A percentile compares a stretch with the other conserved stretches of the same genome.
These are phyloP conservation scores for Mortierella sp. DNA, from an alignment of 371 early-diverging fungal genomes.

Conservation along the genomic window DNA sequence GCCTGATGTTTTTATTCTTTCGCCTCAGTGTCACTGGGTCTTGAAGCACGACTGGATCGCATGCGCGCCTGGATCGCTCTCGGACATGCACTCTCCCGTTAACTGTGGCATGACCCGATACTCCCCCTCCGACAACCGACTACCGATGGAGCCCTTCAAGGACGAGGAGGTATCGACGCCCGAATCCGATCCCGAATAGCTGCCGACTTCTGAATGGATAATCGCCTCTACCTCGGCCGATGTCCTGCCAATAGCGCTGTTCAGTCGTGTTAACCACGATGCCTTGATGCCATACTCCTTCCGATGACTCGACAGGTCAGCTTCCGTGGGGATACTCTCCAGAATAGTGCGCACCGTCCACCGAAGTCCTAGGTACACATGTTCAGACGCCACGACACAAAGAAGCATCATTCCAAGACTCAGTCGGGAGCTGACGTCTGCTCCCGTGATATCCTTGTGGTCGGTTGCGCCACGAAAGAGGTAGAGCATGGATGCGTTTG, in stretches of 20 bases:
- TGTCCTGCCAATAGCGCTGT: slow-evolving; percentile 15
- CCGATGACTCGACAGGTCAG: slow-evolving; percentile 25
- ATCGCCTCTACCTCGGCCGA: not conserved
- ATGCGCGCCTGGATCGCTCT: slow-evolving; percentile 29
- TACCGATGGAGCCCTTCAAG: not conserved
- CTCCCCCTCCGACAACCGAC: not conserved
- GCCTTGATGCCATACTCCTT: slow-evolving; percentile 41
- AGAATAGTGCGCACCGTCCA: slow-evolving; percentile 22
- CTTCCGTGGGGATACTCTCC: slow-evolving; percentile 35
- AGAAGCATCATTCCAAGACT: slow-evolving; percentile 27
- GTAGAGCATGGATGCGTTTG: slow-evolving; percentile 80
- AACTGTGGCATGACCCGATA: not conserved
- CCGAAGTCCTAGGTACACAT: slow-evolving; percentile 26
- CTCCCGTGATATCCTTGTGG: slow-evolving; percentile 3
- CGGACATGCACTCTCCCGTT: not conserved
- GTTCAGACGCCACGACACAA: slow-evolving; percentile 41
- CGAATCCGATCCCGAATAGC: not conserved
- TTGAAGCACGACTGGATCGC: slow-evolving; percentile 35
- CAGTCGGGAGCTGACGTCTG: slow-evolving; percentile 60
- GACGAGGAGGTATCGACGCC: not conserved
- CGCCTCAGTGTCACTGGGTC: too few species aligned
- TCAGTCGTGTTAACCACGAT: slow-evolving; percentile 35
- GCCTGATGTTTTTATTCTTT: too few species aligned
- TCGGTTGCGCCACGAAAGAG: slow-evolving; percentile 62
- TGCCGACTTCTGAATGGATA: not conserved